Evolutionary conservation across 176 grass and related monocot genomes (phyloP).

Genomic region (Pontederia crassipes): DNA sequence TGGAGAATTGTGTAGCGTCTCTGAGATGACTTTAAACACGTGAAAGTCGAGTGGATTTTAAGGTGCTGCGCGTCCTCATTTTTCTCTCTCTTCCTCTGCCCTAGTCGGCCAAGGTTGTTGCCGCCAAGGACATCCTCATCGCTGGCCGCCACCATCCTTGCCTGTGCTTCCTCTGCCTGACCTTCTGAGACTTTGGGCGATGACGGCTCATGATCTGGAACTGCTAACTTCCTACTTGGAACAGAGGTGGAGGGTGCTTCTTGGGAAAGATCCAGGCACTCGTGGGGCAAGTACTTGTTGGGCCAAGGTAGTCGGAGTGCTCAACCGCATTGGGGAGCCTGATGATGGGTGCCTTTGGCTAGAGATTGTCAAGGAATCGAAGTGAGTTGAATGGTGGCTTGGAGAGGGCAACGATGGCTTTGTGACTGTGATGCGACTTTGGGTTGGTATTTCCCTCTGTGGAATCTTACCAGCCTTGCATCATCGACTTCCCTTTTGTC

Average conservation of each 20-base stretch:
- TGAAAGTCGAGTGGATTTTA: too few species aligned
- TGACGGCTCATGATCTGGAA: conserved; percentile 40
- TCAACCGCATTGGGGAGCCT: conserved; percentile 41
- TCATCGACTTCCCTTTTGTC: not conserved
- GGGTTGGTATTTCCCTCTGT: conserved; percentile 88
- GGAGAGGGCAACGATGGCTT: not conserved
- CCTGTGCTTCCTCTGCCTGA: too few species aligned
- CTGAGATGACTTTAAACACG: too few species aligned
- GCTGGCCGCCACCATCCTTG: too few species aligned
- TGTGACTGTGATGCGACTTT: conserved; percentile 45
- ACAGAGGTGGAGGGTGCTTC: conserved; percentile 25
- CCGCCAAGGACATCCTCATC: too few species aligned
- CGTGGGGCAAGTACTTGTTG: conserved; percentile 21
- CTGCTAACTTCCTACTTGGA: conserved; percentile 39
- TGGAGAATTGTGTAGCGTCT: too few species aligned
- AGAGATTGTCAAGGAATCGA: conserved; percentile 63
- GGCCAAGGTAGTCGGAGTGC: conserved; percentile 15
- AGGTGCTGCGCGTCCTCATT: too few species aligned
- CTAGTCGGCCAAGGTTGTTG: too few species aligned
- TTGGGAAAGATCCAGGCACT: conserved; percentile 46
- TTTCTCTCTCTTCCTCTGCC: too few species aligned
- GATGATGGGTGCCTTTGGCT: conserved; percentile 39
- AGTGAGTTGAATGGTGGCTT: conserved; percentile 31
- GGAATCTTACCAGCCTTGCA: conserved; percentile 58
- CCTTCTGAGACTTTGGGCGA: conserved; percentile 59